These are phyloP conservation scores for Pestalotiopsis fici DNA, from an alignment of 2,329 filamentous ascomycete species.

Conservation along the genomic window DNA sequence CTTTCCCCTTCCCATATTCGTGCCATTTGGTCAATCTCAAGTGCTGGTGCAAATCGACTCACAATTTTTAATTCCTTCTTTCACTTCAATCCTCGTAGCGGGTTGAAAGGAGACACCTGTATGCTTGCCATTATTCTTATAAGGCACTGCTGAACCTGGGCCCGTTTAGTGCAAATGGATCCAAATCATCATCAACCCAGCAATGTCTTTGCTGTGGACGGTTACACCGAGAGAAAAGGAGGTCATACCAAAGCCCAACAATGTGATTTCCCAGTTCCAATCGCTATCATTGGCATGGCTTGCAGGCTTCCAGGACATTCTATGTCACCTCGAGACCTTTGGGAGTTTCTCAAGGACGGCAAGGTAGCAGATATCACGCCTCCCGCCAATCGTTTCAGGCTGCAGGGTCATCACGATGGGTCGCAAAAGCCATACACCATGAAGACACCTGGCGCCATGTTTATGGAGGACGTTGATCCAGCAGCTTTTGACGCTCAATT, in stretches of 20 bases:
- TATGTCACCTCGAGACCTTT: slow-evolving; percentile 61
- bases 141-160: no score
- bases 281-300: slow-evolving; percentile 70
- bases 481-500: slow-evolving; percentile 35
- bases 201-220: no score
- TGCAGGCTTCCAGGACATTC: slow-evolving; percentile 63
- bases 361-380: not conserved
- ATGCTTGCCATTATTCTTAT: no score
- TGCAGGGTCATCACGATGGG: slow-evolving; percentile 36
- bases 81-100: no score
- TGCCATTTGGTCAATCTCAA: no score
- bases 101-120: no score
- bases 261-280: slow-evolving; percentile 37
- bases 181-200: not conserved
- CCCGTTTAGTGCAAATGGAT: no score
- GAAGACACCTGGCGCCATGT: slow-evolving; percentile 35
- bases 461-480: slow-evolving; percentile 35
- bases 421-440: slow-evolving; percentile 36
- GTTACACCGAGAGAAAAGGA: no score
- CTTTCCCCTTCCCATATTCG: no score
- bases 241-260: no score
- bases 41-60: no score
- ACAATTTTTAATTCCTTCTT: no score
- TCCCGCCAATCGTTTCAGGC: slow-evolving; percentile 25
- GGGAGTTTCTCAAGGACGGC: slow-evolving; percentile 68